Evolutionary conservation across 192 early-diverging fungal species (phyloP).

Genomic region (Chytriomyces sp.): DNA sequence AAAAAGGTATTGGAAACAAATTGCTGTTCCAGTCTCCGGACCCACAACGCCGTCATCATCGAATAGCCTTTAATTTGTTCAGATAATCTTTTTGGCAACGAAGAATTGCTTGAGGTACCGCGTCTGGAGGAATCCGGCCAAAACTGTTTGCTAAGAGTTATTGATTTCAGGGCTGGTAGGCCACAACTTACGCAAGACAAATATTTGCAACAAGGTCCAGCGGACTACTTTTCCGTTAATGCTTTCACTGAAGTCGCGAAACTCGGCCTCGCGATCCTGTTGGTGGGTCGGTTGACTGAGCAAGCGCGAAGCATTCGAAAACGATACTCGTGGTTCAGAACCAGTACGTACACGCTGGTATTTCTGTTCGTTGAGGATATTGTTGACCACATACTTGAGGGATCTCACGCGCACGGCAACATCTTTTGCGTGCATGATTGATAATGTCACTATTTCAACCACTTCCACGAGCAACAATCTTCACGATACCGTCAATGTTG

Average conservation of each 20-base stretch:
- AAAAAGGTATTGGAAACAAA: too few relatives aligned
- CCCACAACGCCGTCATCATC: neutral
- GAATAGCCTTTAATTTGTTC: neutral
- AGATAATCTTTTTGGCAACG: constrained; percentile 83
- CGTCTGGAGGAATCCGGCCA: constrained; percentile 75
- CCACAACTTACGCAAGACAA: constrained; percentile 61
- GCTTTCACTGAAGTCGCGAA: constrained; percentile 80
- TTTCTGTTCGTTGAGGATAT: constrained; percentile 85
- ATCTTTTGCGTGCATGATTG: constrained; percentile 42
- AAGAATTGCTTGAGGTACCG: constrained; percentile 84
- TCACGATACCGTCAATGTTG: neutral
- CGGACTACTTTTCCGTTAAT: constrained; percentile 83
- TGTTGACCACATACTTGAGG: constrained; percentile 78
- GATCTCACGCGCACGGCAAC: constrained; percentile 73
- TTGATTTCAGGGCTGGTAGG: neutral
- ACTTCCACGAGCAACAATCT: neutral
- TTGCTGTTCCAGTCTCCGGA: too few relatives aligned
- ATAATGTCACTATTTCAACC: neutral
- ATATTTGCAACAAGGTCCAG: constrained; percentile 87
- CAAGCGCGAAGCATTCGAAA: neutral
- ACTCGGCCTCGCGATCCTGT: constrained; percentile 87
- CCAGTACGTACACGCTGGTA: constrained; percentile 82
- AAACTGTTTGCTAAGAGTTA: neutral
- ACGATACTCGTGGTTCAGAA: too few relatives aligned
- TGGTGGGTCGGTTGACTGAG: neutral